These are phyloP conservation scores for Amanita exitialis DNA, from an alignment of 768 basidiomycete species.

Conservation along the genomic window DNA sequence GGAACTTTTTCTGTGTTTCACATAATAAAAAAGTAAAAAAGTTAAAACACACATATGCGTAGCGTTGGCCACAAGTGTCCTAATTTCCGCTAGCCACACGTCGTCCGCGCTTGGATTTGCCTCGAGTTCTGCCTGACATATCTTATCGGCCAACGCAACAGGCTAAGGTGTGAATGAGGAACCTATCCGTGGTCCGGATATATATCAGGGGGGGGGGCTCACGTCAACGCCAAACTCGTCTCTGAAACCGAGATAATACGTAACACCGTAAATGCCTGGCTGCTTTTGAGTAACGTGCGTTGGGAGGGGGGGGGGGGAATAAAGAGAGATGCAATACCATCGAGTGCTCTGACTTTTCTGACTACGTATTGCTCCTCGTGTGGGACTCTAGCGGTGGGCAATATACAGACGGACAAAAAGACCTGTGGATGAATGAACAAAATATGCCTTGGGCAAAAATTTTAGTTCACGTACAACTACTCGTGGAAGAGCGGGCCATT, in stretches of 20 bases:
- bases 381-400: constrained; percentile 40
- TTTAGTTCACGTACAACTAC: constrained; percentile 38
- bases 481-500: constrained; percentile 60
- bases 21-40: neutral
- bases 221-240: constrained; percentile 45
- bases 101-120: constrained; percentile 22
- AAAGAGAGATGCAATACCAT: constrained; percentile 23
- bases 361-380: constrained; percentile 43
- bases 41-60: constrained; percentile 52
- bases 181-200: neutral
- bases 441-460: neutral
- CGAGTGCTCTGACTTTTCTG: constrained; percentile 43
- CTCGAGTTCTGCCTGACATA: constrained; percentile 38
- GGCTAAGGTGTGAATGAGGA: constrained; percentile 16
- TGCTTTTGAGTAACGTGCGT: neutral
- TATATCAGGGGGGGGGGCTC: neutral
- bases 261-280: constrained; percentile 50
- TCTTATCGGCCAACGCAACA: constrained; percentile 36
- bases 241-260: constrained; percentile 53
- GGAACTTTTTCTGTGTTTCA: no score
- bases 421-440: constrained; percentile 24
- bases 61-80: constrained; percentile 24
- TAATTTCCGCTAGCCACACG: constrained; percentile 29
- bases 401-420: constrained; percentile 51
- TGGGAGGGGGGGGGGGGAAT: neutral